phyloP scores from a whole-genome alignment of 768 basidiomycete species.

The Leccinum imitatum region DNA sequence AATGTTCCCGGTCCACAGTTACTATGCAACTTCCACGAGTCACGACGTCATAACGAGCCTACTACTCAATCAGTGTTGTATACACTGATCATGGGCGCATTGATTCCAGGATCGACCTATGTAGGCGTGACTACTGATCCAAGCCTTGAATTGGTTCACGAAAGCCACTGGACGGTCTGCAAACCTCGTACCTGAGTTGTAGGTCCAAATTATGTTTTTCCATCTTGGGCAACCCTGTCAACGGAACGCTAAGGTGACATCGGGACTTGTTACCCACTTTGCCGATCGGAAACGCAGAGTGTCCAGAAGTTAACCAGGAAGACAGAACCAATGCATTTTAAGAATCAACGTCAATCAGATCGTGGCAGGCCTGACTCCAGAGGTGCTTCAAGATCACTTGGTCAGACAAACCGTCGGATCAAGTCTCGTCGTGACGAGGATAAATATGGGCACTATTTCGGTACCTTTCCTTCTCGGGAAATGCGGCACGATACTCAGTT shows the following conservation, averaged over 20 bases:
- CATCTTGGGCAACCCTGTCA: background rate
- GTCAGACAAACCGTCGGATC: conserved; percentile 48
- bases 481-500: conserved; percentile 45
- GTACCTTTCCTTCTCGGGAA: conserved; percentile 46
- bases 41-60: background rate
- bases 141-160: background rate
- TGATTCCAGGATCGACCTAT: background rate
- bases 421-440: conserved; percentile 55
- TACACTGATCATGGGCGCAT: background rate
- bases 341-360: conserved; percentile 33
- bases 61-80: background rate
- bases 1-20: background rate
- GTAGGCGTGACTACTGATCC: background rate
- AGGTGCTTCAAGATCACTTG: conserved; percentile 52
- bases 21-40: background rate
- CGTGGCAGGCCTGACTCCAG: conserved; percentile 35
- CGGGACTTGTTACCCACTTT: background rate
- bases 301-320: background rate
- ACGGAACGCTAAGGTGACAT: background rate
- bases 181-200: background rate
- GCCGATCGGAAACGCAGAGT: background rate
- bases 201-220: background rate
- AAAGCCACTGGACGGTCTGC: background rate
- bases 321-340: conserved; percentile 3
- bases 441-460: conserved; percentile 49